Evolutionary conservation across 495 filamentous ascomycete genomes (phyloP).

Genomic region (Alectoria sarmentosa): DNA sequence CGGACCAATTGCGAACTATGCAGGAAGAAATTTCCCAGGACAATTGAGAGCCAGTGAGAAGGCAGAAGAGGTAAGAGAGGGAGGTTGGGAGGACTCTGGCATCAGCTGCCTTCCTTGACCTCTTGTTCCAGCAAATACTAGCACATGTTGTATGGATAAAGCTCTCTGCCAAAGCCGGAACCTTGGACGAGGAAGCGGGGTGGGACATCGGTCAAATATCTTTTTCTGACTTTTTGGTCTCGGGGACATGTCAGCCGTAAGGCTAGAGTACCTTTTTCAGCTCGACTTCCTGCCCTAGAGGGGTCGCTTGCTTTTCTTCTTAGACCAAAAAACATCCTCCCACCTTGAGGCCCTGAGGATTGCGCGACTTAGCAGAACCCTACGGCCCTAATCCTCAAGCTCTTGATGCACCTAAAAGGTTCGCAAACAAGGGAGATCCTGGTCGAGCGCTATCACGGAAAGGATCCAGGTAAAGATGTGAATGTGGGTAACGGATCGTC

Average conservation of each 20-base stretch:
- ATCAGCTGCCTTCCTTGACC: conserved; percentile 13
- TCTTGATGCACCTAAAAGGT: background rate
- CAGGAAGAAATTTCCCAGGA: conserved; percentile 10
- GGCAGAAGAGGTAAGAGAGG: conserved; percentile 3
- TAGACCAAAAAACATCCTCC: background rate
- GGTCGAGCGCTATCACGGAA: conserved; percentile 14
- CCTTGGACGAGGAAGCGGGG: conserved; percentile 12
- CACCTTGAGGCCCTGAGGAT: background rate
- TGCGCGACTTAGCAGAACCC: conserved; percentile 1
- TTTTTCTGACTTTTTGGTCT: background rate
- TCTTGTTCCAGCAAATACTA: conserved; percentile 7
- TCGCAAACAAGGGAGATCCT: conserved; percentile 2
- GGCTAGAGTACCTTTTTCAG: background rate
- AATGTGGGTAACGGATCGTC: background rate
- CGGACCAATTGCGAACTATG: conserved; percentile 14
- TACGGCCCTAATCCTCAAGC: conserved; percentile 1
- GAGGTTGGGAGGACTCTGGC: conserved; percentile 11
- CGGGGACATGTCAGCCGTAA: conserved; percentile 14
- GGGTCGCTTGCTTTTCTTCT: background rate
- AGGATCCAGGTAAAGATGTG: conserved; percentile 1
- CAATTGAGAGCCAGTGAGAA: conserved; percentile 13
- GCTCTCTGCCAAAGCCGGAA: conserved; percentile 9
- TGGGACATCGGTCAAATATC: conserved; percentile 17
- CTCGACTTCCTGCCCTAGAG: background rate
- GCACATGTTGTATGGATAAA: conserved; percentile 7